A percentile compares a stretch with the other conserved stretches of the same genome.
Evolutionary conservation across 164 flowering plant genomes (phyloP).

Genomic region (Liquidambar formosana): DNA sequence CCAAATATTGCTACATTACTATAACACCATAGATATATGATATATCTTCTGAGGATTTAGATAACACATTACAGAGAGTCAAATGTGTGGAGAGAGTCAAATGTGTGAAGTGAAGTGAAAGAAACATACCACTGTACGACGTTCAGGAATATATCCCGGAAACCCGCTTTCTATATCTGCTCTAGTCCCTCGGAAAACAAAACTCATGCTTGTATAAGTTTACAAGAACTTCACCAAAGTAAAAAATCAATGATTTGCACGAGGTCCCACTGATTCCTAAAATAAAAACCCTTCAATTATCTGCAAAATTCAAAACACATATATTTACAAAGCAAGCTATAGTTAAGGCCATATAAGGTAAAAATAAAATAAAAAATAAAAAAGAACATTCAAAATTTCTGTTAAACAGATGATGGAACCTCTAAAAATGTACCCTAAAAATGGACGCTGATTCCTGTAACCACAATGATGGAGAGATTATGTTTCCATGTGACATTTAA

Average conservation of each 20-base stretch:
- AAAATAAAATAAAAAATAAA: no score
- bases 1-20: not conserved
- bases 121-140: constrained; percentile 67
- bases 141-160: constrained; percentile 69
- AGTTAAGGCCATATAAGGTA: not conserved
- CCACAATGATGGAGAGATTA: no score
- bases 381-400: no score
- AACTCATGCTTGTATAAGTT: constrained; percentile 58
- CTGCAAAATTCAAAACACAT: not conserved
- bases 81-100: not conserved
- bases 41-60: not conserved
- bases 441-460: no score
- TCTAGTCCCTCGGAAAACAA: constrained; percentile 75
- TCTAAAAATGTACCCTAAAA: no score
- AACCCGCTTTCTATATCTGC: constrained; percentile 80
- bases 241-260: not conserved
- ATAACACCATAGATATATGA: not conserved
- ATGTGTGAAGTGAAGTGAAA: not conserved
- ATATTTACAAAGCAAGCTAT: not conserved
- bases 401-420: no score
- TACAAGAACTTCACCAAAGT: not conserved
- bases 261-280: not conserved
- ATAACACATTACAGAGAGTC: not conserved
- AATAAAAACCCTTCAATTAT: not conserved
- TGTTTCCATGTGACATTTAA: no score